These are phyloP conservation scores for Phlegmacium glaucopus DNA, from an alignment of 768 basidiomycete species.

Conservation along the genomic window DNA sequence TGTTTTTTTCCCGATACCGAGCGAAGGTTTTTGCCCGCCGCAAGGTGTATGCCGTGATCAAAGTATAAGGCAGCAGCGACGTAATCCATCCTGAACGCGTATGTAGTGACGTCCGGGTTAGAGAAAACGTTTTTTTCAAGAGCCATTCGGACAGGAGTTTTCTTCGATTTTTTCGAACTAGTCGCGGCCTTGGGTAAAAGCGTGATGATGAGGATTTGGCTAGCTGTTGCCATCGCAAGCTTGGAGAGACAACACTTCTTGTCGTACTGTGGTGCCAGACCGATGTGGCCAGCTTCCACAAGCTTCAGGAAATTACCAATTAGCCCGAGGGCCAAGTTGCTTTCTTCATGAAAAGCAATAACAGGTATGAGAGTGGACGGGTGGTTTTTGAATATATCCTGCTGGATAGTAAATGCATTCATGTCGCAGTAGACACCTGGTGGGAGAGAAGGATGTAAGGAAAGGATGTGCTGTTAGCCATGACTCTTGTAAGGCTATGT, in stretches of 20 bases:
- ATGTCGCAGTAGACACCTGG: conserved; percentile 11
- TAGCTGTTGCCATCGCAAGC: conserved; percentile 37
- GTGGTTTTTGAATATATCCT: conserved; percentile 29
- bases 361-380: conserved; percentile 19
- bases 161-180: conserved; percentile 8
- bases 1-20: conserved; percentile 26
- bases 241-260: conserved; percentile 28
- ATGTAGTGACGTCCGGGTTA: conserved; percentile 24
- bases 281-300: conserved; percentile 24
- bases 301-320: conserved; percentile 23
- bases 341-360: conserved; percentile 21
- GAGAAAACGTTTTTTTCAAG: conserved; percentile 32
- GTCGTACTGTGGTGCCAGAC: conserved; percentile 42
- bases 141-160: conserved; percentile 11
- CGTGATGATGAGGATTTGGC: conserved; percentile 31
- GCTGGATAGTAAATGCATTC: conserved; percentile 20
- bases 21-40: conserved; percentile 37
- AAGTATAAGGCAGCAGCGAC: conserved; percentile 35
- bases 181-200: conserved; percentile 13
- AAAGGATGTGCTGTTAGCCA: neutral
- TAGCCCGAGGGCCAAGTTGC: conserved; percentile 11
- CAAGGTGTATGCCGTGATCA: conserved; percentile 35
- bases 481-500: too few relatives aligned
- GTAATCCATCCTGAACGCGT: conserved; percentile 45
- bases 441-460: conserved; percentile 1